phyloP scores from a whole-genome alignment of 2,329 filamentous ascomycete species.

The Chaetothyriales sp. region DNA sequence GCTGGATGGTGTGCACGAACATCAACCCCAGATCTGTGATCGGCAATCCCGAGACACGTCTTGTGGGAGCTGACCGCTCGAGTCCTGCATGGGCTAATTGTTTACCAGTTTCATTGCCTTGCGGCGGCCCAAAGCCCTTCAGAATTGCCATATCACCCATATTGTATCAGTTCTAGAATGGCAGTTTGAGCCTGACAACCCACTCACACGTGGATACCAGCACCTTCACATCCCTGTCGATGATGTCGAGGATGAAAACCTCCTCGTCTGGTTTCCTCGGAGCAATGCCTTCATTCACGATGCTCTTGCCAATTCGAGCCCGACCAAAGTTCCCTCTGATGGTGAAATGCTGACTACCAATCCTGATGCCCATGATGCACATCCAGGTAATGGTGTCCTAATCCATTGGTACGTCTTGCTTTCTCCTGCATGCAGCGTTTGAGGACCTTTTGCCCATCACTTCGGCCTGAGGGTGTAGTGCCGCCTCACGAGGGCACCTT shows the following conservation, averaged over 20 bases:
- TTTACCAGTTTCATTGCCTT: constrained; percentile 60
- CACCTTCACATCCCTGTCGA: constrained; percentile 75
- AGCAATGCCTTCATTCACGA: constrained; percentile 73
- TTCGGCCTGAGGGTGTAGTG: not conserved
- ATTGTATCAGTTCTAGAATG: constrained; percentile 69
- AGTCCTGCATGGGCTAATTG: not conserved
- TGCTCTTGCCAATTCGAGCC: constrained; percentile 40
- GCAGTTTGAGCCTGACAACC: constrained; percentile 36
- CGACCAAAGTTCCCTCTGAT: not conserved
- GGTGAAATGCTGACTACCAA: not conserved
- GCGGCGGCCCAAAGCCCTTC: constrained; percentile 55
- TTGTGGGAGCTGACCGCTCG: not conserved
- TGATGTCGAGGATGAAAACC: constrained; percentile 78
- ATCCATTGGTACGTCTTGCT: constrained; percentile 52
- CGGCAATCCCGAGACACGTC: not conserved
- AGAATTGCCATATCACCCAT: constrained; percentile 68
- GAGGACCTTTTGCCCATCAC: not conserved
- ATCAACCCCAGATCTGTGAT: not conserved
- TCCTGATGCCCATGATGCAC: constrained; percentile 16
- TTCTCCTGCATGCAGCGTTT: not conserved
- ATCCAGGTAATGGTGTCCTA: constrained; percentile 45
- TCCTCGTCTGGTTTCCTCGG: constrained; percentile 64
- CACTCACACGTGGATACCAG: constrained; percentile 47
- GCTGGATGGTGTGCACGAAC: not conserved
- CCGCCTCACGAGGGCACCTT: not conserved